A percentile compares a stretch with the other conserved stretches of the same genome.
Evolutionary conservation across 73 alveolate species (phyloP).

Genomic region (Paramecium octaurelia): DNA sequence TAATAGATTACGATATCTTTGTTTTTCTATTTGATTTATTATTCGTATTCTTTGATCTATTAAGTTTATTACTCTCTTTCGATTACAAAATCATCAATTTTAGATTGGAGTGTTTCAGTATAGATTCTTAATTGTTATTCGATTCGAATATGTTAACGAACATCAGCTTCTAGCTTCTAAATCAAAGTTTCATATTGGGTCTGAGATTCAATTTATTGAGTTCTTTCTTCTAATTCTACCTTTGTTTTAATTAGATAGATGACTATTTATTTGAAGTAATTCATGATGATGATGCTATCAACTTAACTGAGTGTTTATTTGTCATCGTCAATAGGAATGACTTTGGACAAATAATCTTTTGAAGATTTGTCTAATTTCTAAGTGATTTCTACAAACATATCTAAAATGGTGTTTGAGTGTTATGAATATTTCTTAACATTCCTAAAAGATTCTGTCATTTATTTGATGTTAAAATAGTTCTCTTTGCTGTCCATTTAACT

Average conservation of each 20-base stretch:
- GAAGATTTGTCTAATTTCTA: not conserved
- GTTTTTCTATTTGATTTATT: not conserved
- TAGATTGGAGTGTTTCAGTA: not conserved
- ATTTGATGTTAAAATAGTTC: not conserved
- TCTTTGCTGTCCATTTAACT: not conserved
- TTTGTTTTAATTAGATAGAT: slow-evolving; percentile 15
- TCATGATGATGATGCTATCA: not conserved
- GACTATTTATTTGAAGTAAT: slow-evolving; percentile 9
- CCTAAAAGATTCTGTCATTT: not conserved
- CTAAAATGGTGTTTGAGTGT: not conserved
- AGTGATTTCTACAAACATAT: not conserved
- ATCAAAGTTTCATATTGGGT: not conserved
- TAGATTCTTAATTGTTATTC: not conserved
- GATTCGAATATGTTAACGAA: not conserved
- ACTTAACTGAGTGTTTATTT: not conserved
- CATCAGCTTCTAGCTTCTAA: not conserved
- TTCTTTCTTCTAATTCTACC: not conserved
- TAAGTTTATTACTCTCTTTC: not conserved
- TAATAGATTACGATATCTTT: not conserved
- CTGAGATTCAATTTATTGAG: not conserved
- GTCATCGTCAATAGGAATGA: slow-evolving; percentile 12
- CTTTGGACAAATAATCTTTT: not conserved
- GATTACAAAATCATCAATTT: not conserved
- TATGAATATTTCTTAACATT: not conserved
- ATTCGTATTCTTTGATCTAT: not conserved